phyloP scores from a whole-genome alignment of 2,329 filamentous ascomycete genomes.

The Xylariales sp. region DNA sequence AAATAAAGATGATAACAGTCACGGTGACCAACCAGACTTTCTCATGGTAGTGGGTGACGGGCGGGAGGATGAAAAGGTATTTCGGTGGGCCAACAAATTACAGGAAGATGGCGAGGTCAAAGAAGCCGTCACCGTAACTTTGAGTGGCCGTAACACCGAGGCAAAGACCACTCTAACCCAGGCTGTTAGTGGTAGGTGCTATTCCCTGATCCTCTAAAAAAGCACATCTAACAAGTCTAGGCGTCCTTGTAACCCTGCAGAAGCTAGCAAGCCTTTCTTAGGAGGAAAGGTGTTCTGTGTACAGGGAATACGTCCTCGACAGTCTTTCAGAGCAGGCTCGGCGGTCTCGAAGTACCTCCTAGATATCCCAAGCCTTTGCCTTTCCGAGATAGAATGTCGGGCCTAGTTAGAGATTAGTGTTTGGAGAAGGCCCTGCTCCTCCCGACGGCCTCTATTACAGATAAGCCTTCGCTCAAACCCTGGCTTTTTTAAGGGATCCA shows the following conservation, averaged over 20 bases:
- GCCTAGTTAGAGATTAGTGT: background rate
- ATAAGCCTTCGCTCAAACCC: background rate
- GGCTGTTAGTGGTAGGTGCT: constrained; percentile 86
- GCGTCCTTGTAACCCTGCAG: constrained; percentile 64
- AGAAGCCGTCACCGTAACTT: constrained; percentile 84
- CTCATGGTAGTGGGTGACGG: constrained; percentile 91
- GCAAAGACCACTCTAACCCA: constrained; percentile 87
- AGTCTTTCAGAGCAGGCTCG: constrained; percentile 36
- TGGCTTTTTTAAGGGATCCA: no score
- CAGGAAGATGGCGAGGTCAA: constrained; percentile 67
- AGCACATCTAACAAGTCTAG: constrained; percentile 46
- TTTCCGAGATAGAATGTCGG: background rate
- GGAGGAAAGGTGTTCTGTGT: constrained; percentile 39
- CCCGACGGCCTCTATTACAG: background rate
- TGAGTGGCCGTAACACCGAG: constrained; percentile 89
- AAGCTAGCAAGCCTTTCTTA: constrained; percentile 58
- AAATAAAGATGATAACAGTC: constrained; percentile 46
- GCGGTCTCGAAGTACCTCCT: constrained; percentile 13
- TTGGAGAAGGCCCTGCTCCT: no score
- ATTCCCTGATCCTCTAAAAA: background rate
- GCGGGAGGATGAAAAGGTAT: constrained; percentile 92
- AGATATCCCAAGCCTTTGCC: background rate
- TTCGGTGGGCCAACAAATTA: constrained; percentile 90
- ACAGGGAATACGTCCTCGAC: constrained; percentile 32
- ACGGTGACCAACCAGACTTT: constrained; percentile 75